Base-by-base conservation (phyloP, 257 asterid genomes). In the Solanum neorickii region DNA sequence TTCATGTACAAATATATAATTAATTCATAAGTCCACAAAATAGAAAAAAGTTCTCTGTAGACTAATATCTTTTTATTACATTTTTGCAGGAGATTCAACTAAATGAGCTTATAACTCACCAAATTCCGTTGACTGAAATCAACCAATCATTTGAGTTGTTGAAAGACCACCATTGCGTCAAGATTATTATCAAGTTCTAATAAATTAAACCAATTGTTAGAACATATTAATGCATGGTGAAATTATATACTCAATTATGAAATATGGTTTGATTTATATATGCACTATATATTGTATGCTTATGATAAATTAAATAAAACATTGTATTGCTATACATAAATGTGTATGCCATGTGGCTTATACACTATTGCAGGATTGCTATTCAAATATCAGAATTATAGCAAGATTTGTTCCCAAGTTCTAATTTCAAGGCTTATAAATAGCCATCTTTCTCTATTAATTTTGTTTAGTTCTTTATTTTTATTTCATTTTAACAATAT, bases 11-110 rank as follows among this genome's bases (percentile, higher is more conserved):
- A 2, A 47, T 47, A 46, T 46, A 49, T 33, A 33, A 33, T 49
- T 15, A 49, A 49, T 49, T 5, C 0, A 5, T 49, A 13, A 13
- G 56, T 4, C 56, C 56, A 13, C 4, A 46, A 85, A 29, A 6
- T 47, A 82, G 23, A 4, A 12, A 59, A 11, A 39, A 66, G 5
- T 3, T 62, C 25, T 65, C 18, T 47, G 7, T 14, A n/a, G 18
- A 46, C 13, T 86, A 56, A 76, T 33, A 29, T 60, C 9, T 47
- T 70, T 78, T 47, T 13, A 52, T 14, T 12, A 49, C 76, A 23
- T 31, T 66, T 8, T 87, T 37, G n/a, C 92, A 93, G 96, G 94
- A 94, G 86, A 92, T 94, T 62, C 92, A 92, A 83, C 93, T 94
- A 46, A 93, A 91, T 87, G 87, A 88, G 86, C 92, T 93, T 16